Evolutionary conservation across 1,284 basidiomycete species (phyloP).

Genomic region (Sphagnurus paluster): DNA sequence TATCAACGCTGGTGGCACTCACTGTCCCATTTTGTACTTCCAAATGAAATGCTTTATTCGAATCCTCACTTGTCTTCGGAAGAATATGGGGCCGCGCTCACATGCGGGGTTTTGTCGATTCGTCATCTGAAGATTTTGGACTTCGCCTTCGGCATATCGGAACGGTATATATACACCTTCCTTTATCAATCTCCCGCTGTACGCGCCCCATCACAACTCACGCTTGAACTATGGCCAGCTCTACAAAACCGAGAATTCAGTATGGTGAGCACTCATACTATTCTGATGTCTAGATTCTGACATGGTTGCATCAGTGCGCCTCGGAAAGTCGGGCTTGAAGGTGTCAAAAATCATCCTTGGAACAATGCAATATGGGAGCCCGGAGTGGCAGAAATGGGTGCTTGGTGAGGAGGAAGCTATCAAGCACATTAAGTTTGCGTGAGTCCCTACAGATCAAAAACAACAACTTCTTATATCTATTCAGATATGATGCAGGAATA

Average conservation of each 20-base stretch:
- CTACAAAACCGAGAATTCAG: not conserved
- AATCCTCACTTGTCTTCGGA: too few species aligned
- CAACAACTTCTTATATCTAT: not conserved
- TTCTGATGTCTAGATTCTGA: not conserved
- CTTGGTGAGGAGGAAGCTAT: slow-evolving; percentile 57
- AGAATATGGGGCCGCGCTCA: too few species aligned
- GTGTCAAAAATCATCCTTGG: slow-evolving; percentile 53
- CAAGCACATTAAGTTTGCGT: slow-evolving; percentile 45
- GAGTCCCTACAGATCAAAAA: not conserved
- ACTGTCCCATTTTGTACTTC: too few species aligned
- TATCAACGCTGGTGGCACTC: too few species aligned
- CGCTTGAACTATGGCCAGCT: not conserved
- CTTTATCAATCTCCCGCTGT: not conserved
- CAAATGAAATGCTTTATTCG: too few species aligned
- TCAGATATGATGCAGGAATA: slow-evolving; percentile 61
- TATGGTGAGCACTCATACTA: not conserved
- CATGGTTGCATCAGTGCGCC: slow-evolving; percentile 34
- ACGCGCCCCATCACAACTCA: not conserved
- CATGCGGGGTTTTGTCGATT: too few species aligned
- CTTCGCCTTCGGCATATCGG: too few species aligned
- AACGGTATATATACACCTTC: too few species aligned
- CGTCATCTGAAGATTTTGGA: too few species aligned
- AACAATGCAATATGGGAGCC: slow-evolving; percentile 43
- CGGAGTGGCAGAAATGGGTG: slow-evolving; percentile 56
- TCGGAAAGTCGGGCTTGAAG: slow-evolving; percentile 52